A percentile compares a stretch with the other conserved stretches of the same genome.
phyloP scores from a whole-genome alignment of 257 asterid species.

The Scutellaria baicalensis region DNA sequence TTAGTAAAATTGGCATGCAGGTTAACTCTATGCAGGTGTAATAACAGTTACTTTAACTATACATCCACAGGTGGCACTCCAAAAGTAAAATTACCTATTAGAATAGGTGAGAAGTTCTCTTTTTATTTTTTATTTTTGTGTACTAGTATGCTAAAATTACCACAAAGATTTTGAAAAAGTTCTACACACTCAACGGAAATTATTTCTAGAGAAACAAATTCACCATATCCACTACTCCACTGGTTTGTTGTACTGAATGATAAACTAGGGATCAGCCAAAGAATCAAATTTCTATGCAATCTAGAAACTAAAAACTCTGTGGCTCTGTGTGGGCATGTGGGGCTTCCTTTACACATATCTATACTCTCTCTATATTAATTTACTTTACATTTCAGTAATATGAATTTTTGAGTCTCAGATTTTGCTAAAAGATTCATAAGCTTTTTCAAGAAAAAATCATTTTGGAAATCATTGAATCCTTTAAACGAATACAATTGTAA shows the following conservation, averaged over 20 bases:
- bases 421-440: neutral
- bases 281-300: neutral
- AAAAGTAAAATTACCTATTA: neutral
- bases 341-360: neutral
- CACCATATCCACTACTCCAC: neutral
- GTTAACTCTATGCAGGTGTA: neutral
- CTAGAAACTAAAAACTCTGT: neutral
- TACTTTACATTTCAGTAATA: neutral
- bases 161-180: neutral
- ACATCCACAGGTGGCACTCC: neutral
- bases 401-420: neutral
- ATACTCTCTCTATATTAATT: neutral
- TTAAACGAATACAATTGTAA: neutral
- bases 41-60: neutral
- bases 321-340: neutral
- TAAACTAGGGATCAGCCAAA: neutral
- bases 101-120: neutral
- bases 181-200: neutral
- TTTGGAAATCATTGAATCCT: slow-evolving; percentile 75
- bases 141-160: neutral
- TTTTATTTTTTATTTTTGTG: neutral
- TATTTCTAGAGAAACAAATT: neutral
- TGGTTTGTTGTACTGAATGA: neutral
- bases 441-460: slow-evolving; percentile 46
- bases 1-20: neutral